These are phyloP conservation scores for Fusarium xyrophilum DNA, from an alignment of 2,329 filamentous ascomycete species.

Conservation along the genomic window DNA sequence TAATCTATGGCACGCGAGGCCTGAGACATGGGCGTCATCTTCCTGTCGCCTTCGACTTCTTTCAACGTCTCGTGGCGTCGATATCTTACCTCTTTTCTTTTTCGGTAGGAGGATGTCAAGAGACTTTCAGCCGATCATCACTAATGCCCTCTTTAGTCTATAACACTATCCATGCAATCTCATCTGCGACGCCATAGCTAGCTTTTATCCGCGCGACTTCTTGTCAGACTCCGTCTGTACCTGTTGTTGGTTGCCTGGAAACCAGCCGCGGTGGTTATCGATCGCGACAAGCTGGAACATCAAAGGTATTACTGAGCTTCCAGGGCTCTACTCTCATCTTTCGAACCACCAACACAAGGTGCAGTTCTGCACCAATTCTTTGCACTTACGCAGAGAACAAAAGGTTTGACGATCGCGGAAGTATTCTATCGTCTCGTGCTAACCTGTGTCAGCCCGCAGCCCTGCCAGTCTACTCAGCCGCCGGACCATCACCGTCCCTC, in stretches of 20 bases:
- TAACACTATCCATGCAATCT: too few species aligned
- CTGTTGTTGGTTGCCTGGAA: too few species aligned
- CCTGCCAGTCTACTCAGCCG: accelerated
- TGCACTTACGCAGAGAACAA: accelerated
- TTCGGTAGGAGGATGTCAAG: not conserved
- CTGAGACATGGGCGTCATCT: accelerated
- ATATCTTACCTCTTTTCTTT: accelerated
- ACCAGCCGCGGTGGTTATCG: too few species aligned
- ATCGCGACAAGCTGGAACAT: not conserved
- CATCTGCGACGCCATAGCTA: accelerated
- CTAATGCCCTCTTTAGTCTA: not conserved
- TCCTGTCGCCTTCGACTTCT: accelerated
- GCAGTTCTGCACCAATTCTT: accelerated
- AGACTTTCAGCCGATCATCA: not conserved
- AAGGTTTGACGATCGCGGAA: accelerated
- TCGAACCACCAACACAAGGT: accelerated
- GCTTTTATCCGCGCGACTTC: accelerated
- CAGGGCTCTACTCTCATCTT: accelerated
- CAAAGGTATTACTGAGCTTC: accelerated
- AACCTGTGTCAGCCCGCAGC: accelerated
- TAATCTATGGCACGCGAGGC: too few species aligned
- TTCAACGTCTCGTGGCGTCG: not conserved
- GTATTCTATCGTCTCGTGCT: not conserved
- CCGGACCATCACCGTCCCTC: not conserved
- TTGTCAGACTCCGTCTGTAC: accelerated